Percentiles rank a stretch among this genome's conserved stretches.
Evolutionary conservation across 1,284 basidiomycete genomes (phyloP).

Genomic region (Bjerkandera adusta): DNA sequence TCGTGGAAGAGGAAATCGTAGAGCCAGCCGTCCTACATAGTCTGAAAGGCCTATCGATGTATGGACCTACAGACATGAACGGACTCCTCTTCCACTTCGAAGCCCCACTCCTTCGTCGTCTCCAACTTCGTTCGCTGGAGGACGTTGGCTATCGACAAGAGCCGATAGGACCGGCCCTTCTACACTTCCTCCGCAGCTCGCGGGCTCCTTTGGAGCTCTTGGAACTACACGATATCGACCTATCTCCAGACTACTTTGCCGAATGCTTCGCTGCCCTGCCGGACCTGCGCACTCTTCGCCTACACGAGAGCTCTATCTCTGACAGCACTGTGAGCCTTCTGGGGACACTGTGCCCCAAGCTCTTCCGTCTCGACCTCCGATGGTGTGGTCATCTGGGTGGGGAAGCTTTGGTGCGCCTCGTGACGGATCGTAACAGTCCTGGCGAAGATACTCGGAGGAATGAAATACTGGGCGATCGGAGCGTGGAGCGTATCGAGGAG

Average conservation of each 20-base stretch:
- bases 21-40: conserved; percentile 34
- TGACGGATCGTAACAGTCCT: conserved; percentile 35
- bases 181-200: conserved; percentile 39
- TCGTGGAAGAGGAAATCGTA: conserved; percentile 27
- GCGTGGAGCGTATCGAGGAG: conserved; percentile 34
- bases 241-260: conserved; percentile 41
- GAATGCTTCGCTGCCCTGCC: conserved; percentile 39
- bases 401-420: conserved; percentile 47
- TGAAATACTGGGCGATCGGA: not conserved
- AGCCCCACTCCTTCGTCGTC: conserved; percentile 40
- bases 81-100: conserved; percentile 41
- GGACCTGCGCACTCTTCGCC: conserved; percentile 44
- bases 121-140: conserved; percentile 48
- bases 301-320: conserved; percentile 61
- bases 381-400: conserved; percentile 61
- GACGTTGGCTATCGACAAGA: conserved; percentile 37
- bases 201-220: conserved; percentile 44
- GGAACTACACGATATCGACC: conserved; percentile 56
- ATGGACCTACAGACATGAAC: conserved; percentile 42
- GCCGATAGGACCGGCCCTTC: conserved; percentile 36
- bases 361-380: conserved; percentile 51
- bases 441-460: conserved; percentile 3
- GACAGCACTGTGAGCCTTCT: conserved; percentile 45
- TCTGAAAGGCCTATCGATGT: conserved; percentile 40
- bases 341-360: conserved; percentile 43